These are phyloP conservation scores for Ustilago esculenta DNA, from an alignment of 1,284 basidiomycete species.

Conservation along the genomic window DNA sequence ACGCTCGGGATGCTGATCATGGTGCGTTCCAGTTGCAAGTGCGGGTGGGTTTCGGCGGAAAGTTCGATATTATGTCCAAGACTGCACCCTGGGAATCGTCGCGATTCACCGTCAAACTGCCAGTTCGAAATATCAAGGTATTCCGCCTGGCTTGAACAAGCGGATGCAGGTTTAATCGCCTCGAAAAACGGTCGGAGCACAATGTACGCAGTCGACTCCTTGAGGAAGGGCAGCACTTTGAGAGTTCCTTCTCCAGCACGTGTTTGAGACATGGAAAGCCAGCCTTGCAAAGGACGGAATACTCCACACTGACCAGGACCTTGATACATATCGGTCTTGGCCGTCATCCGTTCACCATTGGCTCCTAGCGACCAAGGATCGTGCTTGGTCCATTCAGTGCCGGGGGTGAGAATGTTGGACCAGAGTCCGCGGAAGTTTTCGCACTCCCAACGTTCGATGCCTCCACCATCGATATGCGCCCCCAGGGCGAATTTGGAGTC, in stretches of 20 bases:
- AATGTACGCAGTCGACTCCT: constrained; percentile 79
- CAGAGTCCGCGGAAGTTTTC: constrained; percentile 73
- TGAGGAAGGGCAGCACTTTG: constrained; percentile 78
- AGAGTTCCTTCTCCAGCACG: constrained; percentile 79
- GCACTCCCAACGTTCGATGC: constrained; percentile 83
- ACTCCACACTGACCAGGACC: constrained; percentile 74
- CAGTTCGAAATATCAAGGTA: constrained; percentile 45
- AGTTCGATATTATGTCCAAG: constrained; percentile 76
- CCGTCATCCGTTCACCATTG: constrained; percentile 39
- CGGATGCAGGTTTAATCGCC: constrained; percentile 46
- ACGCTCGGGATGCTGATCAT: constrained; percentile 76
- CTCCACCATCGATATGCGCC: constrained; percentile 80
- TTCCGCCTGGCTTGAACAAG: neutral
- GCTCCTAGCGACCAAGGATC: constrained; percentile 69
- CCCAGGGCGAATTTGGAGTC: constrained; percentile 77
- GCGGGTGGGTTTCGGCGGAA: constrained; percentile 75
- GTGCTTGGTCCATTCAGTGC: constrained; percentile 67
- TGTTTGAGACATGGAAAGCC: constrained; percentile 74
- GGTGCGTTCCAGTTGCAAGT: constrained; percentile 74
- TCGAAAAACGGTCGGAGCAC: constrained; percentile 81
- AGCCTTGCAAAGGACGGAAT: constrained; percentile 80
- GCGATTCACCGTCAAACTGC: constrained; percentile 72
- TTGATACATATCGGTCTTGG: constrained; percentile 53
- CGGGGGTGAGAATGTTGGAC: constrained; percentile 72
- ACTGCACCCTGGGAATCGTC: constrained; percentile 73